Evolutionary conservation across 2,329 filamentous ascomycete genomes (phyloP).

Genomic region (Fusarium sacchari): DNA sequence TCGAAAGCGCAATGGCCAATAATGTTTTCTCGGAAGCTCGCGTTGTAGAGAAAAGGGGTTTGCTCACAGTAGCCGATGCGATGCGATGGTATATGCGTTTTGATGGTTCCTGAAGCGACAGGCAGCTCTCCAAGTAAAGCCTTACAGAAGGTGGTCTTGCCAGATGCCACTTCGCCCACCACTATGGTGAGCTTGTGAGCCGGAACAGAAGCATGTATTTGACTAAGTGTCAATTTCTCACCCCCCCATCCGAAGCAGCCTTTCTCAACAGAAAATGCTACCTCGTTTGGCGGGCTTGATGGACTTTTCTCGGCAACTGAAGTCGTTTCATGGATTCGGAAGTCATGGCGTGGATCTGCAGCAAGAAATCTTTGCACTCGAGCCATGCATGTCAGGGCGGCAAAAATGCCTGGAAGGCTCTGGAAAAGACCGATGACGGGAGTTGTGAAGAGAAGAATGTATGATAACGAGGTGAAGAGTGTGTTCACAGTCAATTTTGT

Average conservation of each 20-base stretch:
- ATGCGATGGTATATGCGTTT: constrained; percentile 11
- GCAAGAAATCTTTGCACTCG: constrained; percentile 54
- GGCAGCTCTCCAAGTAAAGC: constrained; percentile 48
- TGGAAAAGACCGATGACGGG: constrained; percentile 50
- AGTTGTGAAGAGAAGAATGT: constrained; percentile 47
- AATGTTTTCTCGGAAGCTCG: constrained; percentile 52
- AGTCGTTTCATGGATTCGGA: constrained; percentile 4
- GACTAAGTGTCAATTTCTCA: constrained; percentile 34
- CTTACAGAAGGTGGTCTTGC: constrained; percentile 53
- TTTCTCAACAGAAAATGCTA: constrained; percentile 29
- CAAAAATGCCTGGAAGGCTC: constrained; percentile 45
- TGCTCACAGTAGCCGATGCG: constrained; percentile 49
- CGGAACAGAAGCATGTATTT: constrained; percentile 30
- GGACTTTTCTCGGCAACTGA: constrained; percentile 6
- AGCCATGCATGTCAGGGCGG: constrained; percentile 46
- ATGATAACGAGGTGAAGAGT: constrained; percentile 50
- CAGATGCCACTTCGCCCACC: constrained; percentile 50
- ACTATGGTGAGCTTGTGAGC: constrained; percentile 46
- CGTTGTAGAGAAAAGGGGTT: constrained; percentile 49
- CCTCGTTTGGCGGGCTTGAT: rapidly evolving
- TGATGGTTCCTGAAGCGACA: constrained; percentile 29
- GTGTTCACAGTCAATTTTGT: constrained; percentile 39
- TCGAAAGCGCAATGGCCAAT: constrained; percentile 48
- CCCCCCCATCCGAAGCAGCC: constrained; percentile 44
- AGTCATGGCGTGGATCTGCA: constrained; percentile 38